Evolutionary conservation across 1,284 basidiomycete species (phyloP).

Genomic region (Cystobasidium slooffiae): DNA sequence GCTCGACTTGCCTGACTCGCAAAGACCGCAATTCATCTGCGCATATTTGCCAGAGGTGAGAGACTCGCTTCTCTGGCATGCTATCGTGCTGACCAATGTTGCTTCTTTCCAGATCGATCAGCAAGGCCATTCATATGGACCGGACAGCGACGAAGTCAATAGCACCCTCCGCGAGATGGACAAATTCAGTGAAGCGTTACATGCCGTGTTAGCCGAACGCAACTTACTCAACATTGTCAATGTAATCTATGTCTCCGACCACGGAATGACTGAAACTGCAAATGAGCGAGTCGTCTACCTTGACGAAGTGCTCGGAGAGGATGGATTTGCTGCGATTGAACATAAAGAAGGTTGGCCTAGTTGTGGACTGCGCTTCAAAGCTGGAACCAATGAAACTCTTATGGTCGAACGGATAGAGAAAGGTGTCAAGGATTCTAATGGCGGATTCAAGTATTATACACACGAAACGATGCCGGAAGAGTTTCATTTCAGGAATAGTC

Average conservation of each 20-base stretch:
- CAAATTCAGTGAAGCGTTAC: slow-evolving; percentile 71
- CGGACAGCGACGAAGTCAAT: slow-evolving; percentile 71
- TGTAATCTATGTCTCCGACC: slow-evolving; percentile 86
- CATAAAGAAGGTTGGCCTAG: slow-evolving; percentile 83
- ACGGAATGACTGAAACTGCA: slow-evolving; percentile 73
- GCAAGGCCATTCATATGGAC: slow-evolving; percentile 73
- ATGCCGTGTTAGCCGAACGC: slow-evolving; percentile 67
- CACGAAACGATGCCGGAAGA: slow-evolving; percentile 77
- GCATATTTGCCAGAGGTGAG: slow-evolving; percentile 60
- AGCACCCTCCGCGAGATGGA: slow-evolving; percentile 73
- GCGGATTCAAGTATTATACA: slow-evolving; percentile 74
- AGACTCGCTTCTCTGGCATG: slow-evolving; percentile 14
- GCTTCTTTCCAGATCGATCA: slow-evolving; percentile 64
- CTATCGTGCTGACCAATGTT: slow-evolving; percentile 66
- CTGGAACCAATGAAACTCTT: slow-evolving; percentile 64
- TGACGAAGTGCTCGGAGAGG: slow-evolving; percentile 76
- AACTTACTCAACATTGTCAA: slow-evolving; percentile 82
- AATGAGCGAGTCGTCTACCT: slow-evolving; percentile 75
- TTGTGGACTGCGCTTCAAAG: slow-evolving; percentile 74
- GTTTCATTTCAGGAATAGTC: slow-evolving; percentile 72
- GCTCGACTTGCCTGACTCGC: slow-evolving; percentile 72
- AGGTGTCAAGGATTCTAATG: slow-evolving; percentile 63
- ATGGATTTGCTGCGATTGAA: slow-evolving; percentile 67
- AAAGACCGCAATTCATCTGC: slow-evolving; percentile 76
- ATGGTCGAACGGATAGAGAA: slow-evolving; percentile 65